Conservation (phyloP, 768 basidiomycete species). For the Basidioascus undulatus region DNA sequence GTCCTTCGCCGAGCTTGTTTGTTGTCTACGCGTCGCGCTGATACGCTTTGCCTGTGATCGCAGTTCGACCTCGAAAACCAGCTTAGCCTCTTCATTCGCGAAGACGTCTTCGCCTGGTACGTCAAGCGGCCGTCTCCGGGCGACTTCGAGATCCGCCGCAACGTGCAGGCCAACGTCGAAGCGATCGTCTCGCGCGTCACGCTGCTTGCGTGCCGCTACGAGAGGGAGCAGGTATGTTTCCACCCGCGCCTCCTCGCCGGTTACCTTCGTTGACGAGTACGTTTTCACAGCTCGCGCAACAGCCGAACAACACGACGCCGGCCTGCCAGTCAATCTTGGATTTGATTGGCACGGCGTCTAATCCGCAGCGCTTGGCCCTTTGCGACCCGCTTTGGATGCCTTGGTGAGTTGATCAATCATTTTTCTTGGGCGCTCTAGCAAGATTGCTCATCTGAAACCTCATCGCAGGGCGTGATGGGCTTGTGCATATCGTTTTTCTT, state of each 20-base stretch:
- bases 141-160: conserved; percentile 25
- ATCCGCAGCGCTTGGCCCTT: conserved; percentile 57
- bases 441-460: too few species aligned
- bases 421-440: too few species aligned
- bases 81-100: conserved; percentile 69
- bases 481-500: too few species aligned
- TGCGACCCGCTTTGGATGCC: conserved; percentile 68
- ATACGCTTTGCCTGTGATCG: not conserved
- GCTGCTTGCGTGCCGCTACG: conserved; percentile 60
- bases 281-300: conserved; percentile 10
- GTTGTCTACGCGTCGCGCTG: not conserved
- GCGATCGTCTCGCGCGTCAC: conserved; percentile 57
- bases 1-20: conserved; percentile 9
- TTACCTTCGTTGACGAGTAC: conserved; percentile 5
- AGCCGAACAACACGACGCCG: conserved; percentile 17
- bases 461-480: too few species aligned
- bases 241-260: conserved; percentile 10
- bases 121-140: conserved; percentile 31
- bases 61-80: conserved; percentile 84
- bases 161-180: conserved; percentile 32
- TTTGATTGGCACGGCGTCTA: conserved; percentile 63
- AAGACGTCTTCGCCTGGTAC: conserved; percentile 65
- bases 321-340: conserved; percentile 51
- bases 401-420: too few species aligned
- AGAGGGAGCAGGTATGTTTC: conserved; percentile 45